Evolutionary conservation across 495 filamentous ascomycete genomes (phyloP), one percentile per base, ranked within the genome.

Genomic region (Acidiella bohemica): DNA sequence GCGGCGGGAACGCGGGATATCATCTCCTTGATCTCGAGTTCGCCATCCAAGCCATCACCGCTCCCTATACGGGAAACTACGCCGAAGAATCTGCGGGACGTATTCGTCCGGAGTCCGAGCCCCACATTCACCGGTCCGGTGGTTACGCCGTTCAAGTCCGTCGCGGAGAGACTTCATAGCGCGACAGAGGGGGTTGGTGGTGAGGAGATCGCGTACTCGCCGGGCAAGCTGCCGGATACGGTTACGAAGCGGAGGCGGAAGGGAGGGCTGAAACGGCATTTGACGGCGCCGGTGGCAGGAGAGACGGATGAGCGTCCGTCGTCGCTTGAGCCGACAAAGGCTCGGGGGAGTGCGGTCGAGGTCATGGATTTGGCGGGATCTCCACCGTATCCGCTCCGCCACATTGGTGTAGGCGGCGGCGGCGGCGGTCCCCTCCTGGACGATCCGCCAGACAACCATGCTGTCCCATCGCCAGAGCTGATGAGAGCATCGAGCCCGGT

Each of bases 21-120:
- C 10, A 27, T 53, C 8, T 41, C 50, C 28, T 32, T 59, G 0
- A 49, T 48, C n/a, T 37, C 45, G 2, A 55, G 47, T 16, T 46
- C 55, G 1, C 46, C 53, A 2, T 16, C 30, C 8, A 42, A 47
- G 34, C 10, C 43, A 20, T n/a, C n/a, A n/a, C n/a, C n/a, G n/a
- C n/a, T n/a, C n/a, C n/a, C n/a, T n/a, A n/a, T n/a, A n/a, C 8
- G 14, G 19, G 19, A 6, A n/a, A 30, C 39, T 11, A 38, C 45
- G 21, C 46, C 48, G 13, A 33, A 36, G 13, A 47, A 45, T 16
- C 9, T 44, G 33, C 12, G 44, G 28, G 17, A 38, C 30, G 18
- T 13, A 16, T 42, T 39, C 33, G 23, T 44, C n/a, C 22, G 33
- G 13, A 37, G n/a, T n/a, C n/a, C n/a, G n/a, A n/a, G n/a, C n/a